These are phyloP conservation scores for Erucastrum elatum DNA, from an alignment of 345 rosid species.

Conservation along the genomic window DNA sequence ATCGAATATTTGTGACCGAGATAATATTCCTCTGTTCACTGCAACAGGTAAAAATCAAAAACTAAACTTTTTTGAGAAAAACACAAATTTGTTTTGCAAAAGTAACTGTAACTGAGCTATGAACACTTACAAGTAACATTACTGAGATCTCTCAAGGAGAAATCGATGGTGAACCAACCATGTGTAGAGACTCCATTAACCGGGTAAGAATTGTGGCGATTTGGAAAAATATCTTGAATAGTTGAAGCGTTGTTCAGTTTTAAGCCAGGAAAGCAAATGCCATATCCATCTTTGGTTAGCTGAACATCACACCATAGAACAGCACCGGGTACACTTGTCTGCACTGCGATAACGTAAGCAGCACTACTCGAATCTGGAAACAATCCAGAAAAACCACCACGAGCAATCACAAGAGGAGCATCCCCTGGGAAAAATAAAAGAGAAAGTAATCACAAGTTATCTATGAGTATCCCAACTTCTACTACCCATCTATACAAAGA, in stretches of 20 bases:
- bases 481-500: not conserved
- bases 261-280: constrained; percentile 71
- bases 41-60: not conserved
- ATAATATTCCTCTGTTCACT: not conserved
- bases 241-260: no score
- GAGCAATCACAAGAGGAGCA: constrained; percentile 64
- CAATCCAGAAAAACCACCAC: constrained; percentile 83
- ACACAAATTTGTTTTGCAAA: no score
- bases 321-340: constrained; percentile 33
- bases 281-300: constrained; percentile 66
- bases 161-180: constrained; percentile 71
- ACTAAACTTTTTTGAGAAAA: no score
- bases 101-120: not conserved
- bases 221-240: not conserved
- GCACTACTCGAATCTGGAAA: constrained; percentile 52
- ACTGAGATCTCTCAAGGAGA: no score
- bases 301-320: constrained; percentile 79
- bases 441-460: not conserved
- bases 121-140: constrained; percentile 44
- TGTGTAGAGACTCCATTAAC: constrained; percentile 49
- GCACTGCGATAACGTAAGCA: constrained; percentile 46
- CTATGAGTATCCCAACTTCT: not conserved
- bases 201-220: constrained; percentile 20
- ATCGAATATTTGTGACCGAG: not conserved
- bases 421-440: constrained; percentile 45